A percentile compares a stretch with the other conserved stretches of the same genome.
Evolutionary conservation across 2,329 filamentous ascomycete species (phyloP).

Genomic region (Beauveria scarabaeidicola): DNA sequence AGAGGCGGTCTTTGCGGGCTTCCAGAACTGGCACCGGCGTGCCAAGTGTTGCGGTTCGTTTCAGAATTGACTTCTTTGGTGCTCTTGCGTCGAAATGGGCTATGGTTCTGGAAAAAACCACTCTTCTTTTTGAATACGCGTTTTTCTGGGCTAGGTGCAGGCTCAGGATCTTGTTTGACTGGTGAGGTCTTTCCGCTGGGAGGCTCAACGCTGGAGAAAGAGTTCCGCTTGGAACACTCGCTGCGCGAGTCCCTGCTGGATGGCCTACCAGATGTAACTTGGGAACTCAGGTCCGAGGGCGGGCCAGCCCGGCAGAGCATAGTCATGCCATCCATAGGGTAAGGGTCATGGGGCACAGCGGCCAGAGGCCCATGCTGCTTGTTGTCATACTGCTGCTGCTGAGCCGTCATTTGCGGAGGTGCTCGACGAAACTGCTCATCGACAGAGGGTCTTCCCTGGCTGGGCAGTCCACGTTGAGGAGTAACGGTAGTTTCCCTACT

Average conservation of each 20-base stretch:
- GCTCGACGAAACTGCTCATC: constrained; percentile 21
- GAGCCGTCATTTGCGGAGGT: constrained; percentile 14
- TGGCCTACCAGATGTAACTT: constrained; percentile 56
- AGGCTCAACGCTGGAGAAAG: constrained; percentile 77
- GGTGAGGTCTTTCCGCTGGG: constrained; percentile 67
- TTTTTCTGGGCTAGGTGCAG: constrained; percentile 51
- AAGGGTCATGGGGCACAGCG: constrained; percentile 80
- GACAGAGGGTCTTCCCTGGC: constrained; percentile 11
- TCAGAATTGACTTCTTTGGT: constrained; percentile 55
- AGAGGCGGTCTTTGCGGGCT: constrained; percentile 31
- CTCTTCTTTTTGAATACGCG: constrained; percentile 63
- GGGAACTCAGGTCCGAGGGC: constrained; percentile 42
- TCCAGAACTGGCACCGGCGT: constrained; percentile 26
- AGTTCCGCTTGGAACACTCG: constrained; percentile 83
- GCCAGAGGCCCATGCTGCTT: constrained; percentile 54
- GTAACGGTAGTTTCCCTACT: constrained; percentile 43
- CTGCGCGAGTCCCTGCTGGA: constrained; percentile 83
- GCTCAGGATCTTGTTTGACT: constrained; percentile 50
- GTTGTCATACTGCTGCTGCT: constrained; percentile 13
- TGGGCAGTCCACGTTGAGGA: constrained; percentile 37
- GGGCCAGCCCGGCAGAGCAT: constrained; percentile 82
- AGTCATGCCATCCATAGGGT: constrained; percentile 92
- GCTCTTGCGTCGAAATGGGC: constrained; percentile 88
- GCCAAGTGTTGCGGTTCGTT: constrained; percentile 53
- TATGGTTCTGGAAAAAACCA: constrained; percentile 88